These are phyloP conservation scores for Madurella mycetomatis DNA, from an alignment of 2,329 filamentous ascomycete species.

Conservation along the genomic window DNA sequence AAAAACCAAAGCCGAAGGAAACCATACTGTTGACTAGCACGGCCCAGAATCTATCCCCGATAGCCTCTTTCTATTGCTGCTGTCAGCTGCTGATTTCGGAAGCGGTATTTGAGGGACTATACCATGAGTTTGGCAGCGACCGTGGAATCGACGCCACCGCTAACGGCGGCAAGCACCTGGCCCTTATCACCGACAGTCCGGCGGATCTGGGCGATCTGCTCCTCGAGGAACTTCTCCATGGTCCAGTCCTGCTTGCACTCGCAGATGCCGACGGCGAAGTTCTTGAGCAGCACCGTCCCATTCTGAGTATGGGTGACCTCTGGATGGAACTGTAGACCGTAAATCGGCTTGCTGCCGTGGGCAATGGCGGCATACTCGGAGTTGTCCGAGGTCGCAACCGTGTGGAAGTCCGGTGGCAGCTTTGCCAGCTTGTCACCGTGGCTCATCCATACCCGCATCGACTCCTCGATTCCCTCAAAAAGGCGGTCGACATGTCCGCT, in stretches of 20 bases:
- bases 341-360: conserved; percentile 65
- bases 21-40: conserved; percentile 64
- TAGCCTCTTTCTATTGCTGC: conserved; percentile 56
- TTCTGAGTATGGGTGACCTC: conserved; percentile 71
- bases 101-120: conserved; percentile 31
- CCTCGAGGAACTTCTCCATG: conserved; percentile 77
- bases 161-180: conserved; percentile 59
- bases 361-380: conserved; percentile 77
- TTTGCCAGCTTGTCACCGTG: conserved; percentile 80
- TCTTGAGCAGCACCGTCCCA: conserved; percentile 67
- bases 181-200: conserved; percentile 74
- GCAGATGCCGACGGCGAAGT: conserved; percentile 84
- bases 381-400: conserved; percentile 71
- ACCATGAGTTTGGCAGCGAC: conserved; percentile 79
- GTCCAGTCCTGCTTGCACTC: conserved; percentile 72
- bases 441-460: conserved; percentile 75
- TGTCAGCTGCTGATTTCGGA: conserved; percentile 9
- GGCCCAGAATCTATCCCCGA: conserved; percentile 65
- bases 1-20: not conserved
- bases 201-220: conserved; percentile 77
- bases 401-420: conserved; percentile 68
- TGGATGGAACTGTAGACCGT: conserved; percentile 85
- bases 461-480: conserved; percentile 69
- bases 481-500: conserved; percentile 64
- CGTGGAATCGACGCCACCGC: conserved; percentile 82